Evolutionary conservation across 2,329 filamentous ascomycete genomes (phyloP), one percentile per base, ranked within the genome.

Genomic region (Gaeumannomyces tritici): DNA sequence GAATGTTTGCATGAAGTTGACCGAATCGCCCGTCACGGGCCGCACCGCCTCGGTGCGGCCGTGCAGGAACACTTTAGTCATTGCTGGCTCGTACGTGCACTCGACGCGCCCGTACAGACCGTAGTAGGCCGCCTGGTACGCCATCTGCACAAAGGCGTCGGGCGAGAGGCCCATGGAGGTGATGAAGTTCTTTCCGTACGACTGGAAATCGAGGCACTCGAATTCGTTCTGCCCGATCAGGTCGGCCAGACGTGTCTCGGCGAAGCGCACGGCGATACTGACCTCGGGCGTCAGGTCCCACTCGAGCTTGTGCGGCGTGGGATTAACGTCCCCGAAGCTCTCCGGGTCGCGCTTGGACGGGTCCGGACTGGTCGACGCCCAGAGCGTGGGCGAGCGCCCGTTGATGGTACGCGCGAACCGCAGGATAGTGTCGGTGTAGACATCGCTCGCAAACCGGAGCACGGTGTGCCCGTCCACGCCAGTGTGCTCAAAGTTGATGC

Each of bases 401-500:
- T 98, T 98, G 80, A 99, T 98, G 1, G 91, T 93, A 63, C 90
- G 88, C 4, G 95, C 95, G 71, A 97, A 98, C 13, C 95, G 89
- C 47, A 99, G 85, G 67, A 99, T 98, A 2, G 95, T 99, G 73
- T 99, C 95, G 0, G 95, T 98, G 74, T 97, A 99, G 21, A 99
- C 81, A 69, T 99, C 95, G 65, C 92, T 96, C 21, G 95, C 95
- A 69, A 99, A 98, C 7, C 95, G 89, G 61, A 99, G 83, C 27
- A 99, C 95, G 0, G 95, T 99, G 73, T 99, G 95, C 1, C 95
- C 95, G 70, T 99, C 95, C 6, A 99, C 93, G 67, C 95, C 95
- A 0, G 95, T 99, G 71, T 99, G 95, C 74, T 99, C 95, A 70
- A 99, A 98, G 77, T 99, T 99, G 84, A 99, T 98, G 7, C 95